These are phyloP conservation scores for Sporormia fimetaria DNA, from an alignment of 495 filamentous ascomycete genomes.

Conservation along the genomic window DNA sequence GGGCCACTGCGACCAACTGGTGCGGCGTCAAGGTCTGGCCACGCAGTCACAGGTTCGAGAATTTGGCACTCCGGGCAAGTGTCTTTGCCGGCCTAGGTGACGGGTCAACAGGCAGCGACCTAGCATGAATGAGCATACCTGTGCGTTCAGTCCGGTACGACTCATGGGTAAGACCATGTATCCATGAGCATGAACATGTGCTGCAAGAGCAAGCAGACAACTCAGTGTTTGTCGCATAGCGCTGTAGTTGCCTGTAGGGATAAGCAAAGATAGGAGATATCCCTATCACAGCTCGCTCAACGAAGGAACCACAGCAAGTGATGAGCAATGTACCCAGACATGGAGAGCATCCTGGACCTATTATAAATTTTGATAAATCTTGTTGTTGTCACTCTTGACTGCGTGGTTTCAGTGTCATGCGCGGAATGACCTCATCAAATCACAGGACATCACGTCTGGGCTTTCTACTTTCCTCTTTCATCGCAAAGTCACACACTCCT, in stretches of 20 bases:
- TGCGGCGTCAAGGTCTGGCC: constrained; percentile 40
- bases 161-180: constrained; percentile 3
- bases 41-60: constrained; percentile 43
- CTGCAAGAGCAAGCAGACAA: constrained; percentile 2
- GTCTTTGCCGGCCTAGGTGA: constrained; percentile 38
- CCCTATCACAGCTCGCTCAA: background rate
- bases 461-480: no score
- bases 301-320: background rate
- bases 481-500: no score
- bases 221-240: background rate
- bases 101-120: background rate
- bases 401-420: no score
- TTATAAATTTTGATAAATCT: background rate
- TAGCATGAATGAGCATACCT: background rate
- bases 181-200: background rate
- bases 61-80: constrained; percentile 48
- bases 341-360: background rate
- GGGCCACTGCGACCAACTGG: constrained; percentile 42
- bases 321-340: background rate
- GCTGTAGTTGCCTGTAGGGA: background rate
- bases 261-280: background rate
- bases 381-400: no score
- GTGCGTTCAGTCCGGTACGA: constrained; percentile 2
- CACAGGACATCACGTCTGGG: no score
- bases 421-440: no score